These are phyloP conservation scores for Candida chauliodis DNA, from an alignment of 805 yeast species.

Conservation along the genomic window DNA sequence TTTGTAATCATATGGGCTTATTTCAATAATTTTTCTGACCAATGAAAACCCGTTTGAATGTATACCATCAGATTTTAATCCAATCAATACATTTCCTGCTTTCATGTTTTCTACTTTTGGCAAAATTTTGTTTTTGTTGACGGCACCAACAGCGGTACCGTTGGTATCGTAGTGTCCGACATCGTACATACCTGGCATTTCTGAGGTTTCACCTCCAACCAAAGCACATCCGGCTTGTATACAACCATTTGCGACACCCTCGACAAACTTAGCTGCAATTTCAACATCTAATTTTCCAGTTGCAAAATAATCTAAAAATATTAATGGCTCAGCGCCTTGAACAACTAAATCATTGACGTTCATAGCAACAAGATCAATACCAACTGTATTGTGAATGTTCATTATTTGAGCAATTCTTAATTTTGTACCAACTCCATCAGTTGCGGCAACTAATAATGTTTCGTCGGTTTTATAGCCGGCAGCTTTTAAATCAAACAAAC, in stretches of 20 bases:
- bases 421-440: constrained; percentile 99
- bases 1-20: constrained; percentile 64
- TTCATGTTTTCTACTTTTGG: constrained; percentile 69
- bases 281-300: constrained; percentile 84
- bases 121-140: constrained; percentile 64
- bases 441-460: constrained; percentile 90
- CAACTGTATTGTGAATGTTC: constrained; percentile 93
- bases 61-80: constrained; percentile 86
- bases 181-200: constrained; percentile 98
- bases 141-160: constrained; percentile 99
- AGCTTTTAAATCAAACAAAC: constrained; percentile 82
- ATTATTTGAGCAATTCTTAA: constrained; percentile 89
- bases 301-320: constrained; percentile 95
- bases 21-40: constrained; percentile 86
- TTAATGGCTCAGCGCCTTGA: constrained; percentile 97
- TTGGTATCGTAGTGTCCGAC: constrained; percentile 96
- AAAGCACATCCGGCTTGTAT: constrained; percentile 92
- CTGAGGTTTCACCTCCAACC: constrained; percentile 98
- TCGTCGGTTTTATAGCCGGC: constrained; percentile 83
- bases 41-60: constrained; percentile 97
- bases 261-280: constrained; percentile 83
- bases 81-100: constrained; percentile 79
- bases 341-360: constrained; percentile 96
- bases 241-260: constrained; percentile 97
- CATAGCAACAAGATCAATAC: constrained; percentile 98